A percentile compares a stretch with the other conserved stretches of the same genome.
These are phyloP conservation scores for Sisymbrium irio DNA, from an alignment of 345 rosid species.

Conservation along the genomic window DNA sequence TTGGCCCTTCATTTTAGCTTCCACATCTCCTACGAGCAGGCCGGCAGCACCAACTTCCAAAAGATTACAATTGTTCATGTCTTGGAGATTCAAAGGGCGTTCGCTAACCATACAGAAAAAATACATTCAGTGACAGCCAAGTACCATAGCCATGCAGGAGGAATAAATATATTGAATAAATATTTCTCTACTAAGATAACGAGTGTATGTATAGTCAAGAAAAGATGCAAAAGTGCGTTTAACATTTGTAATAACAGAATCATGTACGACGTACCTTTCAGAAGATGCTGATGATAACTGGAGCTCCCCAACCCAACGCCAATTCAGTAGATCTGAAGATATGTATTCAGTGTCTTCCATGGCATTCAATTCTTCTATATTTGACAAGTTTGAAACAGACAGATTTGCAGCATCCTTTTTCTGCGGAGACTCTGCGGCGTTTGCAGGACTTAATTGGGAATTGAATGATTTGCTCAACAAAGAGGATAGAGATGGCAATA, in stretches of 20 bases:
- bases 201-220: not conserved
- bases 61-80: conserved; percentile 65
- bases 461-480: conserved; percentile 83
- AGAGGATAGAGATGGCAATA: conserved; percentile 76
- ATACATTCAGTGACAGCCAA: conserved; percentile 14
- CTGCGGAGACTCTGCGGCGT: conserved; percentile 60
- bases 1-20: conserved; percentile 87
- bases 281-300: conserved; percentile 47
- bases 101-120: conserved; percentile 38
- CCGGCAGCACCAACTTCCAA: conserved; percentile 97
- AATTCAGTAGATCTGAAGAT: conserved; percentile 70
- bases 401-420: conserved; percentile 55
- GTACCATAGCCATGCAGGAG: conserved; percentile 12
- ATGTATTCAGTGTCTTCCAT: conserved; percentile 68
- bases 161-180: not conserved
- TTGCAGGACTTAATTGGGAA: conserved; percentile 72
- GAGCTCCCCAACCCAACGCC: conserved; percentile 87
- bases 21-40: conserved; percentile 90
- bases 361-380: conserved; percentile 56
- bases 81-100: conserved; percentile 58
- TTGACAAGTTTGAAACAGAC: conserved; percentile 64
- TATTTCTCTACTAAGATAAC: conserved; percentile 9
- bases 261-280: conserved; percentile 59
- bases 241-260: conserved; percentile 12
- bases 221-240: conserved; percentile 8